phyloP scores from a whole-genome alignment of 306 rosid species.

The cucumber (Cucumis sativus) region DNA sequence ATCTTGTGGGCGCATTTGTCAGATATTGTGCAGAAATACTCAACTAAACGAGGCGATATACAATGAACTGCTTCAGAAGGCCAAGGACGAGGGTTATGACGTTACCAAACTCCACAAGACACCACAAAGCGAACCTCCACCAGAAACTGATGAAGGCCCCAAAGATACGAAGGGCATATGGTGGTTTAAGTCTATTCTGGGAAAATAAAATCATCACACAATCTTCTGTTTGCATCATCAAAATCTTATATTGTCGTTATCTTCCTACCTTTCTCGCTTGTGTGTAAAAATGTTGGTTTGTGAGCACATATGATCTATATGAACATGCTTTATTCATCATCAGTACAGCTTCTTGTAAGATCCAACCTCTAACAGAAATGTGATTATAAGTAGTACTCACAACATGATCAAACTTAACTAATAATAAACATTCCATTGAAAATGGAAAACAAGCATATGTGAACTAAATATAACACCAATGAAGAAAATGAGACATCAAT shows the following conservation, averaged over 20 bases:
- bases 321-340: not conserved
- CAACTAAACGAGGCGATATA: slow-evolving; percentile 51
- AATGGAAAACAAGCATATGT: not conserved
- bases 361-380: not conserved
- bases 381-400: not conserved
- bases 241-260: not conserved
- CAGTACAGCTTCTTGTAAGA: not conserved
- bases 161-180: slow-evolving; percentile 51
- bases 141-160: slow-evolving; percentile 37
- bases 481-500: slow-evolving; percentile 4
- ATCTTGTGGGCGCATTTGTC: not conserved
- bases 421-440: not conserved
- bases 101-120: slow-evolving; percentile 82
- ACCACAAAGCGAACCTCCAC: slow-evolving; percentile 63
- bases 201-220: not conserved
- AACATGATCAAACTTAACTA: too few species aligned
- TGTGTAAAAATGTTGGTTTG: not conserved
- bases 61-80: slow-evolving; percentile 48
- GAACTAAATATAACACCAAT: not conserved
- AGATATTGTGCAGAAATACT: slow-evolving; percentile 55
- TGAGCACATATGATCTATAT: not conserved
- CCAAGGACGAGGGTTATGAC: slow-evolving; percentile 59
- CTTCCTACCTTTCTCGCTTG: not conserved
- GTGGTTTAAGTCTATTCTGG: slow-evolving; percentile 42
- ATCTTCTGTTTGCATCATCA: slow-evolving; percentile 5